Evolutionary conservation across 805 yeast species (phyloP).

Genomic region (Candida tibetensis): DNA sequence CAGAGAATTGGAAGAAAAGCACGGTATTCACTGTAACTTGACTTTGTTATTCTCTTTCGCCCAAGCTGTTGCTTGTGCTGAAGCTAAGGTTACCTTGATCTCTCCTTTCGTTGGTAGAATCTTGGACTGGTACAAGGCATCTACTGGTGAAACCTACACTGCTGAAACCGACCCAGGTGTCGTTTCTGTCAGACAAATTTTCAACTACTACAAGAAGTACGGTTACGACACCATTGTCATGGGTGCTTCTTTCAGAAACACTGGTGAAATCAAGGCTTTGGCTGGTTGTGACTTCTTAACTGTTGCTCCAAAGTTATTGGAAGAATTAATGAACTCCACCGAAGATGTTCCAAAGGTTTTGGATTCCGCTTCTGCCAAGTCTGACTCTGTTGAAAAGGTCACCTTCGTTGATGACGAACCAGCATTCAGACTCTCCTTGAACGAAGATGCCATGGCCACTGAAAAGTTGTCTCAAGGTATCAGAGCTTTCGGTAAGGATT

Average conservation of each 20-base stretch:
- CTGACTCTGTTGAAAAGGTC: constrained; percentile 57
- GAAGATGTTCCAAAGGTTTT: constrained; percentile 80
- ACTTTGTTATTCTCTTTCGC: constrained; percentile 91
- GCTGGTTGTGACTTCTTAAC: constrained; percentile 98
- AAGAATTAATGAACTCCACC: constrained; percentile 75
- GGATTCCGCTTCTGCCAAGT: constrained; percentile 56
- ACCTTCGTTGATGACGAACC: constrained; percentile 83
- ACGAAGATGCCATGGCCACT: constrained; percentile 98
- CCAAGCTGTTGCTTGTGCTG: constrained; percentile 99
- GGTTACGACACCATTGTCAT: constrained; percentile 96
- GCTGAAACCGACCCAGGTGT: constrained; percentile 95
- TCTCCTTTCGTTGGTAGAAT: constrained; percentile 99
- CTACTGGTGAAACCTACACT: constrained; percentile 83
- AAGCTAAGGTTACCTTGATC: constrained; percentile 91
- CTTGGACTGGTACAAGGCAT: constrained; percentile 95
- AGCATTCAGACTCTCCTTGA: constrained; percentile 81
- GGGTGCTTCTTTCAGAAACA: constrained; percentile 99
- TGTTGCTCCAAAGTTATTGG: constrained; percentile 88
- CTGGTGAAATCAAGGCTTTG: constrained; percentile 90
- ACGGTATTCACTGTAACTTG: constrained; percentile 92
- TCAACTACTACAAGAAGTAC: constrained; percentile 96
- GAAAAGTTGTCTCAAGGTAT: constrained; percentile 98
- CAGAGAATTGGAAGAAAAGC: constrained; percentile 83
- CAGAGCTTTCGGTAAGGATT: constrained; percentile 93
- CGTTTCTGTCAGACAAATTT: constrained; percentile 78